These are phyloP conservation scores for Chrysosporium keratinophilum DNA, from an alignment of 2,329 filamentous ascomycete genomes.

Conservation along the genomic window DNA sequence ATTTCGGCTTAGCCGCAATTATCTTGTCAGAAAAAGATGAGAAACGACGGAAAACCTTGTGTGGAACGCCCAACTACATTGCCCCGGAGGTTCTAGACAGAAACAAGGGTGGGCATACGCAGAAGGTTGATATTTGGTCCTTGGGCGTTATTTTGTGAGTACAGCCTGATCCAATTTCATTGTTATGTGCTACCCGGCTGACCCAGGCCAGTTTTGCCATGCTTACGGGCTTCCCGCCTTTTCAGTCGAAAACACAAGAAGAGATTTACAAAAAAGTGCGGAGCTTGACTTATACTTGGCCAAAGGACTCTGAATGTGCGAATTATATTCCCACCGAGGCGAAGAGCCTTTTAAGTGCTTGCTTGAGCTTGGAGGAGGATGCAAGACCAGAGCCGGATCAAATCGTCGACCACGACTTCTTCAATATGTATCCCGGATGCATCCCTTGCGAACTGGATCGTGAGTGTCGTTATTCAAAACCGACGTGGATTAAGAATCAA, in stretches of 20 bases:
- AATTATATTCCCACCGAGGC: constrained; percentile 42
- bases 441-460: constrained; percentile 38
- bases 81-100: constrained; percentile 93
- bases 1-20: constrained; percentile 89
- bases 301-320: constrained; percentile 33
- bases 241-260: constrained; percentile 61
- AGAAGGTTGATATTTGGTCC: constrained; percentile 98
- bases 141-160: constrained; percentile 88
- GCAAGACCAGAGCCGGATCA: constrained; percentile 41
- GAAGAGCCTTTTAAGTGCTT: constrained; percentile 39
- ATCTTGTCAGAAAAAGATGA: constrained; percentile 85
- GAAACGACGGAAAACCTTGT: constrained; percentile 78
- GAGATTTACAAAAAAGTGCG: constrained; percentile 44
- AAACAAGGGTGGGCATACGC: constrained; percentile 86
- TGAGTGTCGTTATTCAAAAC: constrained; percentile 30
- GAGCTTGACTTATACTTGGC: constrained; percentile 41
- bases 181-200: constrained; percentile 14
- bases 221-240: constrained; percentile 90
- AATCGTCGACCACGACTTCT: constrained; percentile 42
- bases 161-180: neutral
- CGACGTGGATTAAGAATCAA: constrained; percentile 36
- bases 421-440: constrained; percentile 41
- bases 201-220: constrained; percentile 66
- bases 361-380: constrained; percentile 40
- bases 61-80: constrained; percentile 96